These are phyloP conservation scores for Aspergillus saccharolyticus DNA, from an alignment of 495 filamentous ascomycete species.

Conservation along the genomic window DNA sequence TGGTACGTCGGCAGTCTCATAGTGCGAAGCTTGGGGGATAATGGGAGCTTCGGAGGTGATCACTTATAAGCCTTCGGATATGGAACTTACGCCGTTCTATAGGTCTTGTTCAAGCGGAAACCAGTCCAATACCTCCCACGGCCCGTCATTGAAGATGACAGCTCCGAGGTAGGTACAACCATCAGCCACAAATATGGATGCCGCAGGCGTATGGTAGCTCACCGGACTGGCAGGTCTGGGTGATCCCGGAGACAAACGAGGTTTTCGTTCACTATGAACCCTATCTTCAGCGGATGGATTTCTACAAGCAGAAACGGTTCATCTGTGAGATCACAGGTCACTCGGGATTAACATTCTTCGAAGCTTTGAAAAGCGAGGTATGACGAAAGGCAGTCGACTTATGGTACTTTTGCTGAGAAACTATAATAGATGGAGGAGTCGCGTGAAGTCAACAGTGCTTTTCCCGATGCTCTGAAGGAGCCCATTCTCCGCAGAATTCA, in stretches of 20 bases:
- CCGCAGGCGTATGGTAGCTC: slow-evolving; percentile 6
- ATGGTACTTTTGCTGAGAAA: neutral
- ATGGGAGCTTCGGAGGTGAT: neutral
- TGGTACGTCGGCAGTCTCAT: slow-evolving; percentile 27
- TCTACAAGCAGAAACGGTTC: slow-evolving; percentile 89
- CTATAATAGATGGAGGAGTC: slow-evolving; percentile 67
- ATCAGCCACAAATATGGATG: neutral
- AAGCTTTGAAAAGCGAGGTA: slow-evolving; percentile 92
- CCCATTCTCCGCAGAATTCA: slow-evolving; percentile 87
- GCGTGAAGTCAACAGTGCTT: slow-evolving; percentile 81
- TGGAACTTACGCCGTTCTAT: slow-evolving; percentile 19
- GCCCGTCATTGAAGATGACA: slow-evolving; percentile 72
- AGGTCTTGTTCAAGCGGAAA: slow-evolving; percentile 97
- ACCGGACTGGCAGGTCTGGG: slow-evolving; percentile 67
- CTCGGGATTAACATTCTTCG: slow-evolving; percentile 88
- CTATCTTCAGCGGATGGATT: slow-evolving; percentile 83
- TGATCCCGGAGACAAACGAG: slow-evolving; percentile 84
- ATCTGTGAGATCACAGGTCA: slow-evolving; percentile 94
- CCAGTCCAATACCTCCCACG: slow-evolving; percentile 77
- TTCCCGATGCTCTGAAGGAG: slow-evolving; percentile 86
- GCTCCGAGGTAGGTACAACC: slow-evolving; percentile 59
- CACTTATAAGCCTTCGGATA: neutral
- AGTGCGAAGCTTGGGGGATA: neutral
- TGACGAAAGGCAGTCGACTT: neutral
- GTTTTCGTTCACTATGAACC: slow-evolving; percentile 84